Conservation (phyloP, 768 basidiomycete genomes). For the Leccinum sublutescens region DNA sequence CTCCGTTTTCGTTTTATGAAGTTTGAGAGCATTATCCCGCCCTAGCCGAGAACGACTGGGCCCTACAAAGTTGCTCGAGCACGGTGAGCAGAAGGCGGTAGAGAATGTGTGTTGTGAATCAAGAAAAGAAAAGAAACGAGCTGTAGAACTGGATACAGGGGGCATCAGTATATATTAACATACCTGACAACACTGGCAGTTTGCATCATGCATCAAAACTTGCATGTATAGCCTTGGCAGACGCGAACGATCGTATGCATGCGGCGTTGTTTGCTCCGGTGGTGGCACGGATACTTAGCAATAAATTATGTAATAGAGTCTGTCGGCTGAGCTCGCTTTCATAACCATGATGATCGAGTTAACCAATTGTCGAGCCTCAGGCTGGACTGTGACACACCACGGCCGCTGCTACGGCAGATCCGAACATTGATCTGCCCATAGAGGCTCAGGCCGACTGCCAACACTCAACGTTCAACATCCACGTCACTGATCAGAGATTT, state of each 20-base stretch:
- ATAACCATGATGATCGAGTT: background rate
- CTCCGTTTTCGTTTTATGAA: conserved; percentile 30
- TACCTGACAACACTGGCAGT: conserved; percentile 21
- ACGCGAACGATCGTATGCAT: background rate
- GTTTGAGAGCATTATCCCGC: conserved; percentile 23
- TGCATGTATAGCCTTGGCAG: conserved; percentile 14
- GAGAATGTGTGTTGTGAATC: background rate
- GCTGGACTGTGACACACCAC: background rate
- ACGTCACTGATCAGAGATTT: background rate
- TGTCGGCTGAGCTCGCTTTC: background rate
- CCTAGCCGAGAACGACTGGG: background rate
- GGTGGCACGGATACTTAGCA: background rate
- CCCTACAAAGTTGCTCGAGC: background rate
- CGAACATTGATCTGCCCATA: background rate
- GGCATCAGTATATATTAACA: conserved; percentile 14
- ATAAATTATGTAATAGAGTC: background rate
- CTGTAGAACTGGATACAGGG: background rate
- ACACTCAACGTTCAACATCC: background rate
- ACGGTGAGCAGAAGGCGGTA: background rate
- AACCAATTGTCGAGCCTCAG: background rate
- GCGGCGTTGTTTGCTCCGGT: no score
- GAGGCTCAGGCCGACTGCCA: background rate
- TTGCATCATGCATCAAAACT: conserved; percentile 26
- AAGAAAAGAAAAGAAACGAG: background rate
- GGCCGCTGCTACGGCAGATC: background rate